Evolutionary conservation across 1,284 basidiomycete species (phyloP), one percentile per base, ranked within the genome.

Genomic region (Leccinum laetum): DNA sequence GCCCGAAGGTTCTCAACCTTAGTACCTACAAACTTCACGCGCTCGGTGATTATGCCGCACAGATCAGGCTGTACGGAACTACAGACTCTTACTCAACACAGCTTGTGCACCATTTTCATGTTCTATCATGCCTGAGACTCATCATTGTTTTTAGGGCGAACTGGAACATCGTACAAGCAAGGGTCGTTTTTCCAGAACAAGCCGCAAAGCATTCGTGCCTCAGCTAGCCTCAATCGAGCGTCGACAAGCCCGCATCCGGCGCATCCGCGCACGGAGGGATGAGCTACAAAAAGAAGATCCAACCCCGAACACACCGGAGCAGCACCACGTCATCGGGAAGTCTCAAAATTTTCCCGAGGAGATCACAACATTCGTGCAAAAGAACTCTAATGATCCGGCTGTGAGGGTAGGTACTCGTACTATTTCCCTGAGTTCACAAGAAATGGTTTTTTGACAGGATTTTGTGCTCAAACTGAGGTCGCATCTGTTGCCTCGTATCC

Each of bases 311-410:
- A 3, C 13, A 16, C 52, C 53, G 1, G 55, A 68, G 4, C 35
- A 61, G 9, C 70, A 70, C 41, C 64, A 72, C 41, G 58, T 62
- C 44, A 70, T 75, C 1, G 69, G 66, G 2, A 61, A 60, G 11
- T 65, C 62, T n/a, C 64, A 66, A 41, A 69, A 68, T 53, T 61
- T 63, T 32, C 60, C 44, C 1, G 46, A 68, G 24, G 61, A 69
- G 8, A 46, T 78, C 3, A 56, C 57, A 2, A 26, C 58, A 5
- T 74, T 70, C 65, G 18, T 69, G 16, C 49, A 39, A 35, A 26
- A 1, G 2, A 55, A 55, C 8, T 55, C 53, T 55, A 0, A 55
- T 29, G 26, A 55, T 24, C 53, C 26, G 5, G 53, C 53, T 55
- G 53, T 2, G 26, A 55, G 0, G 53, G 53, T 26, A 29, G 18